phyloP scores from a whole-genome alignment of 2,329 filamentous ascomycete species.

The Sordariomycetes sp. region DNA sequence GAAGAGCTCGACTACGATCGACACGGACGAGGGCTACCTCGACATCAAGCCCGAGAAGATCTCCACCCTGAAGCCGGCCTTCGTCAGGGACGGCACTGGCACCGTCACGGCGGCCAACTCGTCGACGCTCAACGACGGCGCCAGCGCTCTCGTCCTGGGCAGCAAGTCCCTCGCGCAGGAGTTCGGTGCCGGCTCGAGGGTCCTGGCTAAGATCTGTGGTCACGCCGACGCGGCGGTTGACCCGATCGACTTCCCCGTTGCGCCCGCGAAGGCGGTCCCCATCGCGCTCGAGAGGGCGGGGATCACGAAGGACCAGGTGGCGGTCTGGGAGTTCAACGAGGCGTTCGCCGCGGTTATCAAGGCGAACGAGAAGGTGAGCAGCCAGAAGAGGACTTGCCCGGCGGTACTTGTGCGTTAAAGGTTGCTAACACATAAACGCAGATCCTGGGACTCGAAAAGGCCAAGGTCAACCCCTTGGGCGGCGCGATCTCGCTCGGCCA shows the following conservation, averaged over 20 bases:
- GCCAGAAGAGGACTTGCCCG: background rate
- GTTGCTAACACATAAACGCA: conserved; percentile 14
- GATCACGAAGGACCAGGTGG: conserved; percentile 82
- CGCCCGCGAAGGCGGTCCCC: conserved; percentile 84
- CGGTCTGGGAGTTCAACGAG: conserved; percentile 98
- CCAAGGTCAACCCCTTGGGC: conserved; percentile 77
- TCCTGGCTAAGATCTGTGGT: conserved; percentile 77
- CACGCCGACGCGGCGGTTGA: conserved; percentile 86
- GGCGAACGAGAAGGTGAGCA: conserved; percentile 71
- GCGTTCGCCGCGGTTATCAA: conserved; percentile 94
- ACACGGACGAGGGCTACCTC: conserved; percentile 80
- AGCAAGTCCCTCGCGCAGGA: conserved; percentile 71
- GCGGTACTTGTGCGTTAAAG: background rate
- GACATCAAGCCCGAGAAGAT: conserved; percentile 84
- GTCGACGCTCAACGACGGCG: conserved; percentile 90
- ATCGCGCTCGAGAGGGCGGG: conserved; percentile 81
- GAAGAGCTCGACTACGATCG: conserved; percentile 73
- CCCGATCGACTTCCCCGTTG: conserved; percentile 87
- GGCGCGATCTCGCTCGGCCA: conserved; percentile 90
- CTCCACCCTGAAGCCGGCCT: conserved; percentile 78
- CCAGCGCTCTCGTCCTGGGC: conserved; percentile 76
- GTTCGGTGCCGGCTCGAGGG: conserved; percentile 66
- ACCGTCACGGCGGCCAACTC: conserved; percentile 93
- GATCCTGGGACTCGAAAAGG: conserved; percentile 71
- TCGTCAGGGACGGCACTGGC: conserved; percentile 73